Evolutionary conservation across 768 basidiomycete species (phyloP).

Genomic region (Mycena sanguinolenta): DNA sequence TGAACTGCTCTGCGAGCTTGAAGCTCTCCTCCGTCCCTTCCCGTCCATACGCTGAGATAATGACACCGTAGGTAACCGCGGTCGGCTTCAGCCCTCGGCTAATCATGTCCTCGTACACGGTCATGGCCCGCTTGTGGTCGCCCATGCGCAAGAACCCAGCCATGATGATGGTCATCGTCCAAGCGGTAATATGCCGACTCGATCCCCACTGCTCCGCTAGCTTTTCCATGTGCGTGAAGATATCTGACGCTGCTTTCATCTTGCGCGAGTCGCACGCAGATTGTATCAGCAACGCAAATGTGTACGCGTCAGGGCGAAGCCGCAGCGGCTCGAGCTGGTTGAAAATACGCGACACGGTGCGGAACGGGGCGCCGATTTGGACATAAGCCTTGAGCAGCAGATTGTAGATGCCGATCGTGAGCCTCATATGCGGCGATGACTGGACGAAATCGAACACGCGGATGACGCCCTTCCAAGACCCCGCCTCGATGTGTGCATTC

Average conservation of each 20-base stretch:
- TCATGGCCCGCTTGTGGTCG: constrained; percentile 67
- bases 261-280: constrained; percentile 82
- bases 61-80: constrained; percentile 75
- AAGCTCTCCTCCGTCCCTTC: constrained; percentile 65
- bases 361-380: constrained; percentile 82
- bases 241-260: constrained; percentile 73
- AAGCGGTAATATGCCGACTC: constrained; percentile 62
- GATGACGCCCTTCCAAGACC: constrained; percentile 83
- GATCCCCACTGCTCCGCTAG: constrained; percentile 52
- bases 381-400: constrained; percentile 88
- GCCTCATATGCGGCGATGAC: constrained; percentile 51
- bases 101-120: constrained; percentile 80
- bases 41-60: constrained; percentile 73
- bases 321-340: constrained; percentile 62
- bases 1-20: constrained; percentile 74
- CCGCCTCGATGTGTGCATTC: constrained; percentile 86
- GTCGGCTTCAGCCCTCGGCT: constrained; percentile 74
- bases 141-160: constrained; percentile 74
- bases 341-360: constrained; percentile 73
- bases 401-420: constrained; percentile 78
- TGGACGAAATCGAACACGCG: constrained; percentile 75
- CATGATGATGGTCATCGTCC: constrained; percentile 82
- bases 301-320: constrained; percentile 69
- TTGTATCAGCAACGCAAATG: constrained; percentile 83
- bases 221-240: constrained; percentile 78